These are phyloP conservation scores for Trichoderma harzianum DNA, from an alignment of 2,329 filamentous ascomycete species.

Conservation along the genomic window DNA sequence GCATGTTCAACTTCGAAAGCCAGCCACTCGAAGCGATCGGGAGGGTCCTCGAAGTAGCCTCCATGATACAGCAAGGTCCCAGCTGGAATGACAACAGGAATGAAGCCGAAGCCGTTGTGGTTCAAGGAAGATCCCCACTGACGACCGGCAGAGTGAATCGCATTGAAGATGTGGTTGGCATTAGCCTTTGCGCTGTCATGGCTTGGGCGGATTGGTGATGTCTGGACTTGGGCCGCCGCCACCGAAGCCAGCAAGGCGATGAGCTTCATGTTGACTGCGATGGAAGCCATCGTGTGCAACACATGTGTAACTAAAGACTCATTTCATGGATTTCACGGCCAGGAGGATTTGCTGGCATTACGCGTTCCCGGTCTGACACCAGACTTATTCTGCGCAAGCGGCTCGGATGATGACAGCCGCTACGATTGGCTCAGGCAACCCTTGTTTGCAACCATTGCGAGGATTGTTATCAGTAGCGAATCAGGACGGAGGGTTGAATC, in stretches of 20 bases:
- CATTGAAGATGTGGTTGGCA: conserved; percentile 67
- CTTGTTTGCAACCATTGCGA: not conserved
- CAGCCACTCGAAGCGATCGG: conserved; percentile 63
- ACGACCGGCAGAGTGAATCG: conserved; percentile 66
- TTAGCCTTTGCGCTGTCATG: conserved; percentile 44
- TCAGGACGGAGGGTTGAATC: not conserved
- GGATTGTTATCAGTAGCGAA: not conserved
- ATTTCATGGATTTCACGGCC: not conserved
- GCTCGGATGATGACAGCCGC: not conserved
- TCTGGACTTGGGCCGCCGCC: not conserved
- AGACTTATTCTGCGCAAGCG: not conserved
- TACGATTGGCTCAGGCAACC: not conserved
- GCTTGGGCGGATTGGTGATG: conserved; percentile 33
- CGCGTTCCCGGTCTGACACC: not conserved
- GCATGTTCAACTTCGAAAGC: conserved; percentile 77
- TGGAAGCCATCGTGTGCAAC: not conserved
- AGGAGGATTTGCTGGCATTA: not conserved
- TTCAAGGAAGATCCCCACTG: conserved; percentile 71
- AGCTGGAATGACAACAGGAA: conserved; percentile 61
- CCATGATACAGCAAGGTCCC: conserved; percentile 70
- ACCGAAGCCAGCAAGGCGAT: conserved; percentile 2
- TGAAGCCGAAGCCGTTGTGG: conserved; percentile 73
- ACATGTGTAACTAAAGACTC: not conserved
- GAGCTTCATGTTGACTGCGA: not conserved
- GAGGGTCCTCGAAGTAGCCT: conserved; percentile 39